A percentile compares a stretch with the other conserved stretches of the same genome.
Evolutionary conservation across 2,329 filamentous ascomycete genomes (phyloP).

Genomic region (Colletotrichum cereale): DNA sequence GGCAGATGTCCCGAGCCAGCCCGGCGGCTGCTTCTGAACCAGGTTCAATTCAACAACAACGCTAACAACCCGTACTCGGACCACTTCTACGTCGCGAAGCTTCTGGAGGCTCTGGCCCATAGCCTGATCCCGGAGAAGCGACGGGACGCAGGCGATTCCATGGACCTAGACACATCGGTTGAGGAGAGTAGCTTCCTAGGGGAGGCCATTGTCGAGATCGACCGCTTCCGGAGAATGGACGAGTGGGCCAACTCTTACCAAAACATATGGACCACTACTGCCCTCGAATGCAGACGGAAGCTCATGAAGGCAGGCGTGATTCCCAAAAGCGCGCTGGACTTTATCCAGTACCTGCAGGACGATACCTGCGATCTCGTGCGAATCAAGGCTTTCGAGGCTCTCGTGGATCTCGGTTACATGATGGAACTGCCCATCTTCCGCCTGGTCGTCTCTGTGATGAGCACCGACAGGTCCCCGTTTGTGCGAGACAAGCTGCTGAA

Average conservation of each 20-base stretch:
- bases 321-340: conserved; percentile 64
- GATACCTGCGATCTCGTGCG: conserved; percentile 73
- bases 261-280: conserved; percentile 74
- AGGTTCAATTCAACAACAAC: conserved; percentile 95
- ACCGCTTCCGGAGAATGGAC: conserved; percentile 75
- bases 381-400: conserved; percentile 73
- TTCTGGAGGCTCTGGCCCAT: conserved; percentile 74
- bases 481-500: conserved; percentile 72
- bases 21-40: conserved; percentile 87
- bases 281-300: conserved; percentile 70
- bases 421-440: conserved; percentile 66
- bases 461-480: conserved; percentile 73
- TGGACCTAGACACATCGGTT: conserved; percentile 50
- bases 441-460: conserved; percentile 69
- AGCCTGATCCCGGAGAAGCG: conserved; percentile 65
- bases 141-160: conserved; percentile 53
- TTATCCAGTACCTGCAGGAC: conserved; percentile 75
- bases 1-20: conserved; percentile 84
- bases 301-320: conserved; percentile 76
- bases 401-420: conserved; percentile 73
- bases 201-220: conserved; percentile 71
- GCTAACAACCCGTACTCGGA: conserved; percentile 90
- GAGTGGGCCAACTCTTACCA: conserved; percentile 78
- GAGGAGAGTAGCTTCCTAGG: conserved; percentile 64
- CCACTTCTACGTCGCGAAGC: conserved; percentile 85